Conservation (phyloP, 441 rosid species). For the Euphorbia celastroides region DNA sequence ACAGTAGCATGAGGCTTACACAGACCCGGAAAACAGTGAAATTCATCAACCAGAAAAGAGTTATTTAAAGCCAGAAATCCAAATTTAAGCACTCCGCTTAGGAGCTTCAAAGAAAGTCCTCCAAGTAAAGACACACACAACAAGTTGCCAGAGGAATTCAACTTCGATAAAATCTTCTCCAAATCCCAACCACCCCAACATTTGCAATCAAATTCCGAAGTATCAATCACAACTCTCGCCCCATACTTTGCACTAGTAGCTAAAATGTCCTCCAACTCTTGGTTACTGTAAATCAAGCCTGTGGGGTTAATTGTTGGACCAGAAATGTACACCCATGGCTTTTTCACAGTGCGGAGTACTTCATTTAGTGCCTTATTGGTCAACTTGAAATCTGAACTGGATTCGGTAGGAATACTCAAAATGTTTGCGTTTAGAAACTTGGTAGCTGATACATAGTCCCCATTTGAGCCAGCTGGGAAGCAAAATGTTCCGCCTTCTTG, state of each 20-base stretch:
- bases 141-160: constrained; percentile 39
- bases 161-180: constrained; percentile 39
- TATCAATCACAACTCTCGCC: constrained; percentile 76
- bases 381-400: constrained; percentile 60
- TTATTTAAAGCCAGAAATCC: constrained; percentile 60
- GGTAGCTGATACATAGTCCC: constrained; percentile 74
- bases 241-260: constrained; percentile 64
- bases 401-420: constrained; percentile 48
- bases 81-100: constrained; percentile 66
- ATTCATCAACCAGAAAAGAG: constrained; percentile 43
- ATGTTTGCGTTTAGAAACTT: constrained; percentile 65
- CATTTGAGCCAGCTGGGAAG: constrained; percentile 83
- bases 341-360: constrained; percentile 47
- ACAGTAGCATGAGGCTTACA: constrained; percentile 88
- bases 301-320: constrained; percentile 92
- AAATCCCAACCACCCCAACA: constrained; percentile 67
- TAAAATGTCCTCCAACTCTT: constrained; percentile 61
- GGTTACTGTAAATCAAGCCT: constrained; percentile 65
- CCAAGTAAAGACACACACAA: constrained; percentile 71
- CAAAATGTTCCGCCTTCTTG: constrained; percentile 87
- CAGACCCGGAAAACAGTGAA: constrained; percentile 73
- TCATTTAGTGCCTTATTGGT: constrained; percentile 40
- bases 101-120: constrained; percentile 65
- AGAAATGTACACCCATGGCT: constrained; percentile 84
- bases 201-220: constrained; percentile 62